Conservation (phyloP, 108 stramenopile genomes). For the Skeletonema potamos region DNA sequence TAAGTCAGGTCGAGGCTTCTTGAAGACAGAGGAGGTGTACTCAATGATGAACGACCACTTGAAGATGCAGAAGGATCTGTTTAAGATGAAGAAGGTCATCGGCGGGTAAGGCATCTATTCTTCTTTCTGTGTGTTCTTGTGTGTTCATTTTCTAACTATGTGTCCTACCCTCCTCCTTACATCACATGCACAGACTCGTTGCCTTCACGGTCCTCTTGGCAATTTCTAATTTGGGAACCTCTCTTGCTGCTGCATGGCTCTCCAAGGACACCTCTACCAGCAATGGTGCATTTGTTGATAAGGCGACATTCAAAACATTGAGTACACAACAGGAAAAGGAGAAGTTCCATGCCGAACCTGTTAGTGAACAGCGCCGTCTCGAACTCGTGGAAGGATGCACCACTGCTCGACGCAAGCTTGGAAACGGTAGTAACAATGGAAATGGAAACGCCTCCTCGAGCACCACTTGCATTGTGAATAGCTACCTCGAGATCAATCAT, state of each 20-base stretch:
- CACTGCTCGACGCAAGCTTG: too few relatives aligned
- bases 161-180: background rate
- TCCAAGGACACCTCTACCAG: constrained; percentile 38
- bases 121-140: background rate
- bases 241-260: constrained; percentile 42
- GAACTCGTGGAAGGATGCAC: too few relatives aligned
- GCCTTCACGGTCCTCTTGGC: constrained; percentile 38
- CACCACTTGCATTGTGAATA: too few relatives aligned
- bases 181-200: background rate
- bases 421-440: too few relatives aligned
- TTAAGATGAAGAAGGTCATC: constrained; percentile 29
- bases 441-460: too few relatives aligned
- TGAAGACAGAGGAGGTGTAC: constrained; percentile 36
- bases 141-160: background rate
- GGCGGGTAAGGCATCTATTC: background rate
- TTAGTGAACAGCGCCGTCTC: too few relatives aligned
- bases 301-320: background rate
- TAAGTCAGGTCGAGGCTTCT: constrained; percentile 15
- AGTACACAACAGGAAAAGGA: background rate
- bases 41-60: constrained; percentile 26
- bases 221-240: constrained; percentile 42
- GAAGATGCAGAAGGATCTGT: constrained; percentile 7
- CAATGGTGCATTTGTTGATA: background rate
- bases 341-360: too few relatives aligned
- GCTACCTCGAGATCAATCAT: too few relatives aligned